These are phyloP conservation scores for Cystobasidium sp. DNA, from an alignment of 1,284 basidiomycete species.

Conservation along the genomic window DNA sequence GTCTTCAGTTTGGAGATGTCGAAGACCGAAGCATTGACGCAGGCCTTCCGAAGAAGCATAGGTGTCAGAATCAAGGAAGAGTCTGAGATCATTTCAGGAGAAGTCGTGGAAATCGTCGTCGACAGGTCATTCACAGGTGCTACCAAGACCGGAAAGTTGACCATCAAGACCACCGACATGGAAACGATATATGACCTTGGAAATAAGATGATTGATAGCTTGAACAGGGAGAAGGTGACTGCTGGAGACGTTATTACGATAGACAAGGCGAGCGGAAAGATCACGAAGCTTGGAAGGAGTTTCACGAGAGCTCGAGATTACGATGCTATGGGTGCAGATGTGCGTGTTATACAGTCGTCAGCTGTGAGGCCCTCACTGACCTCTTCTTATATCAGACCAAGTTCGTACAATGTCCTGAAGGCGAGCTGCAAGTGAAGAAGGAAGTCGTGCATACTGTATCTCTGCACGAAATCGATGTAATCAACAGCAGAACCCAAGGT, in stretches of 20 bases:
- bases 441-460: conserved; percentile 97
- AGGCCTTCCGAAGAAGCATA: conserved; percentile 92
- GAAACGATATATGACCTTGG: conserved; percentile 99
- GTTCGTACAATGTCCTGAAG: conserved; percentile 97
- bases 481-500: conserved; percentile 96
- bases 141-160: conserved; percentile 96
- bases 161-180: conserved; percentile 99
- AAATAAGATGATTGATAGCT: conserved; percentile 97
- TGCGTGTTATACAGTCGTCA: conserved; percentile 60
- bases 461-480: conserved; percentile 97
- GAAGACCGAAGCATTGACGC: conserved; percentile 96
- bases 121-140: conserved; percentile 95
- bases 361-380: not conserved
- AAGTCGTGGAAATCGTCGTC: conserved; percentile 98
- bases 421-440: conserved; percentile 95
- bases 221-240: conserved; percentile 94
- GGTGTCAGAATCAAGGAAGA: conserved; percentile 98
- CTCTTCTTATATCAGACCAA: conserved; percentile 69
- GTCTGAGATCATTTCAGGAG: conserved; percentile 95
- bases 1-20: conserved; percentile 96
- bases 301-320: conserved; percentile 97
- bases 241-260: conserved; percentile 96
- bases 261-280: conserved; percentile 95
- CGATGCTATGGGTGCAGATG: conserved; percentile 97
- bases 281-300: conserved; percentile 92